phyloP scores from a whole-genome alignment of 2,329 filamentous ascomycete species.

The Akanthomyces lecanii region DNA sequence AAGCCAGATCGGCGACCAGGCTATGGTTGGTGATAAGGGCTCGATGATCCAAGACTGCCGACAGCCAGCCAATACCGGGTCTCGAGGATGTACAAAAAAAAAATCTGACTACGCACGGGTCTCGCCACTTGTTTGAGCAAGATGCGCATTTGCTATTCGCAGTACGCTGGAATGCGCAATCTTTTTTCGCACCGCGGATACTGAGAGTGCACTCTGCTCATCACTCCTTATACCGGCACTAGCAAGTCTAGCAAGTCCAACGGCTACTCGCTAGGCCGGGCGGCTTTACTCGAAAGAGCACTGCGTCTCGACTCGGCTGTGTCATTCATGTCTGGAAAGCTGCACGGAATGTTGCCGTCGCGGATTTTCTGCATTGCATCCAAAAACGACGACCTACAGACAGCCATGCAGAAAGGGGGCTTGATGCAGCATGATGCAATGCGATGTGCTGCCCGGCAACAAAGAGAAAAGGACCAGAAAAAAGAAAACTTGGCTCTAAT shows the following conservation, averaged over 20 bases:
- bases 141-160: not conserved
- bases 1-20: not conserved
- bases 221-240: not conserved
- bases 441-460: not conserved
- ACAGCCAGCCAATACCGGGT: no score
- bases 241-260: not conserved
- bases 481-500: not conserved
- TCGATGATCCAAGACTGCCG: not conserved
- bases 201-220: not conserved
- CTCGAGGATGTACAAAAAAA: no score
- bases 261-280: no score
- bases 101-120: not conserved
- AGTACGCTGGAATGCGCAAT: not conserved
- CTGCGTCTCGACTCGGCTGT: not conserved
- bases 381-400: not conserved
- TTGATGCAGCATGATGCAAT: slow-evolving; percentile 8
- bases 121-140: not conserved
- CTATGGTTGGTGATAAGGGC: not conserved
- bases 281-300: not conserved
- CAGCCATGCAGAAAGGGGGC: not conserved
- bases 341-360: slow-evolving; percentile 6
- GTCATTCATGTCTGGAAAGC: slow-evolving; percentile 6
- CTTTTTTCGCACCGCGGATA: not conserved
- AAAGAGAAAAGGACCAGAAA: not conserved
- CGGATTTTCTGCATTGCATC: not conserved